Percentiles rank a stretch among this genome's conserved stretches.
phyloP scores from a whole-genome alignment of 1,139 yeast species.

The Suhomyces coccinellae region DNA sequence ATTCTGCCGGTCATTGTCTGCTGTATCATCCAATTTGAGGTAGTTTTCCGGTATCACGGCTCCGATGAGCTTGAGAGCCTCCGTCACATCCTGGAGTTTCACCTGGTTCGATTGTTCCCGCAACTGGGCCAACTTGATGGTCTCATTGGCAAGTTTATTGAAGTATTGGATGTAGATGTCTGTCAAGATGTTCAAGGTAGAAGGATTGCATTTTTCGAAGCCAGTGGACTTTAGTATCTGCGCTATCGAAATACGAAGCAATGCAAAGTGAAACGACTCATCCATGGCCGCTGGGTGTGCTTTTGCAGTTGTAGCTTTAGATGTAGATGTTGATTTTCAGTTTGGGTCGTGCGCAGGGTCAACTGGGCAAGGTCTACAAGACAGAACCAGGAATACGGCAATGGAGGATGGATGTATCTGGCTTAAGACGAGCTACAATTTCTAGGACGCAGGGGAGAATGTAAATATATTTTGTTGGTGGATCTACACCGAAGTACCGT shows the following conservation, averaged over 20 bases:
- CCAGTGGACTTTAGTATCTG: slow-evolving; percentile 29
- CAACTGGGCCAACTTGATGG: slow-evolving; percentile 19
- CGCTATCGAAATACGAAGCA: slow-evolving; percentile 26
- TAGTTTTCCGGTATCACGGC: slow-evolving; percentile 22
- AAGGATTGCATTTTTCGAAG: slow-evolving; percentile 29
- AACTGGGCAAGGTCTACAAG: neutral
- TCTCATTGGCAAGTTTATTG: slow-evolving; percentile 14
- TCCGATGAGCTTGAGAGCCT: slow-evolving; percentile 22
- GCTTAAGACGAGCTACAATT: too few species aligned
- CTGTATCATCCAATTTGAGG: slow-evolving; percentile 17
- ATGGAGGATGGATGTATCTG: too few species aligned
- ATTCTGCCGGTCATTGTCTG: slow-evolving; percentile 17
- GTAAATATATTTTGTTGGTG: neutral
- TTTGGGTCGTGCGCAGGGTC: slow-evolving; percentile 7
- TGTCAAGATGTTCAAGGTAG: slow-evolving; percentile 23
- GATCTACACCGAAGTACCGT: neutral
- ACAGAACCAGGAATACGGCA: neutral
- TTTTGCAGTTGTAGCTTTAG: neutral
- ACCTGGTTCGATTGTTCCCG: slow-evolving; percentile 20
- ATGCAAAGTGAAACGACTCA: slow-evolving; percentile 26
- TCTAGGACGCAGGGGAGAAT: neutral
- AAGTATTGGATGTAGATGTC: slow-evolving; percentile 26
- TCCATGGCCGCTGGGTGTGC: slow-evolving; percentile 15
- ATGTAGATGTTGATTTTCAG: slow-evolving; percentile 6
- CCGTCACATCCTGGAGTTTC: slow-evolving; percentile 20